These are phyloP conservation scores for Cercospora sp. DNA, from an alignment of 2,329 filamentous ascomycete genomes.

Conservation along the genomic window DNA sequence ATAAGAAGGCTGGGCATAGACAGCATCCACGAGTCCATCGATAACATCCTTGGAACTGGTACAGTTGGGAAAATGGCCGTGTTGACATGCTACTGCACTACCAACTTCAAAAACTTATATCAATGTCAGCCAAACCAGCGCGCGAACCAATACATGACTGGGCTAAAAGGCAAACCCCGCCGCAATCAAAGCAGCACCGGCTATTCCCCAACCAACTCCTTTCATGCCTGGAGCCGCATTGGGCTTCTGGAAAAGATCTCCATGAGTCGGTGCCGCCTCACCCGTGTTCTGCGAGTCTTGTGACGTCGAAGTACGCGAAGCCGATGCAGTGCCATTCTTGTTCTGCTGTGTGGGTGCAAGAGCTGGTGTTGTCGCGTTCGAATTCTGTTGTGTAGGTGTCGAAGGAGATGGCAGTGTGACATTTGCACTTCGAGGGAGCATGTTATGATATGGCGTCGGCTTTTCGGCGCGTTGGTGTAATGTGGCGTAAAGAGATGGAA, in stretches of 20 bases:
- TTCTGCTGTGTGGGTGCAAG: slow-evolving; percentile 14
- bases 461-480: not conserved
- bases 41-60: too few relatives aligned
- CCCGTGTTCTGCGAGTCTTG: not conserved
- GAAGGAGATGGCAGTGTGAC: not conserved
- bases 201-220: slow-evolving; percentile 3
- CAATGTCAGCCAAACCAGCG: not conserved
- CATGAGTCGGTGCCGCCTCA: not conserved
- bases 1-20: too few relatives aligned
- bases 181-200: not conserved
- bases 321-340: not conserved
- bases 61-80: not conserved
- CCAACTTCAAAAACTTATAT: not conserved
- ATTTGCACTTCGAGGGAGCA: not conserved
- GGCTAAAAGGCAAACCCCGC: not conserved
- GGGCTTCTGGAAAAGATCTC: not conserved
- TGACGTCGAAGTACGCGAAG: not conserved
- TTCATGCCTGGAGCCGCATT: not conserved
- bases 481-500: not conserved
- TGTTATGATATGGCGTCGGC: not conserved
- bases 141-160: not conserved
- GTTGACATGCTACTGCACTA: not conserved
- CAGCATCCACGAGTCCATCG: too few relatives aligned
- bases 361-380: slow-evolving; percentile 7
- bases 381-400: not conserved